Base-by-base conservation (phyloP, 257 asterid genomes). In the Rubia yunnanensis region DNA sequence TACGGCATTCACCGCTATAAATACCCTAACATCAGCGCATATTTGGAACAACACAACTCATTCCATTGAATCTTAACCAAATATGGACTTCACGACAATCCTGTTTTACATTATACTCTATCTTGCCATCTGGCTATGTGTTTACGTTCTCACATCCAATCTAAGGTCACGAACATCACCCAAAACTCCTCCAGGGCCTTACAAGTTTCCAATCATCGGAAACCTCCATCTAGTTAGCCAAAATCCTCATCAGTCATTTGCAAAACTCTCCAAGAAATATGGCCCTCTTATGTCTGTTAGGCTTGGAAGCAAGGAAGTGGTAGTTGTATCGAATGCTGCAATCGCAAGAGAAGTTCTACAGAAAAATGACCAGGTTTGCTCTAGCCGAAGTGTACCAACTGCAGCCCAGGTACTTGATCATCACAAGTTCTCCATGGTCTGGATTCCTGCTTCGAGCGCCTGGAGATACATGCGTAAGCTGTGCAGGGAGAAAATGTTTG, bases 271-370 rank as follows among this genome's bases (percentile, higher is more conserved):
- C 35, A 66, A 70, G 66, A 70, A 60, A 0, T 67, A 78, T 65
- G 85, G 86, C 34, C 82, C 82, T 15, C 10, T 81, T 1, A 77
- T 81, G 83, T 68, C 73, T n/a, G 67, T 77, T 5, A 66, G 65
- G 63, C 73, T 80, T 4, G 85, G 83, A 5, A 54, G 66, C 62
- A 54, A 3, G 0, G 27, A 66, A 18, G 56, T 72, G 0, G 63
- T 75, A 1, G 63, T 80, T 0, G 77, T 68, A 0, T 77, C 85
- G 6, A 73, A 79, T 1, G 64, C 76, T 0, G 72, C 60, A 11
- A 39, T 65, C 0, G 85, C 82, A 0, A 69, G 60, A 63, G 72
- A 68, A 34, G 26, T 80, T 0, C 70, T 80, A 0, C 73, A 55
- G 32, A 74, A 72, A 17, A 69, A 77, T 27, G 85, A 77, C 11